Conservation (phyloP, 1,284 basidiomycete species). For the Tylopilus sp. region DNA sequence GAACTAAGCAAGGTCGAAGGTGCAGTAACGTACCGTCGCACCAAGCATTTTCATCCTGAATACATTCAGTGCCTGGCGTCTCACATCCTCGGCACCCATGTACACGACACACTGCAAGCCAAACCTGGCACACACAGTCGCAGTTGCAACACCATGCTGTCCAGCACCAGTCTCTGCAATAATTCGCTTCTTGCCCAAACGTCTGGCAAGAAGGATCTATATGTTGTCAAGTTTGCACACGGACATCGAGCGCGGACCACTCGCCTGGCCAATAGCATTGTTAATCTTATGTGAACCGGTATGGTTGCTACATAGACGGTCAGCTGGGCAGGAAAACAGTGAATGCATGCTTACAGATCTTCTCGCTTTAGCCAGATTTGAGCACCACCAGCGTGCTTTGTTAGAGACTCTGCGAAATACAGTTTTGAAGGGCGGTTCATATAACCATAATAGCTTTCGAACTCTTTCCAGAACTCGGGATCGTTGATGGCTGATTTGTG, state of each 20-base stretch:
- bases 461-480: slow-evolving; percentile 92
- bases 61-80: slow-evolving; percentile 93
- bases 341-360: slow-evolving; percentile 63
- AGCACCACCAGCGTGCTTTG: slow-evolving; percentile 54
- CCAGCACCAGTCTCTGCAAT: slow-evolving; percentile 99
- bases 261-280: slow-evolving; percentile 87
- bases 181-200: slow-evolving; percentile 94
- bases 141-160: slow-evolving; percentile 98
- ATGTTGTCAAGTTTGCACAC: neutral
- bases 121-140: slow-evolving; percentile 96
- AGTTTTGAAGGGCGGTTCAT: slow-evolving; percentile 37
- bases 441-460: slow-evolving; percentile 84
- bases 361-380: slow-evolving; percentile 99
- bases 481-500: slow-evolving; percentile 86
- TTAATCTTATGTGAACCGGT: slow-evolving; percentile 98
- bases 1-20: neutral
- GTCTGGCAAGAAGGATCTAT: slow-evolving; percentile 85
- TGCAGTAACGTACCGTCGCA: slow-evolving; percentile 57
- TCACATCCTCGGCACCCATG: slow-evolving; percentile 99
- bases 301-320: slow-evolving; percentile 63
- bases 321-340: neutral
- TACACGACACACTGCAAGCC: slow-evolving; percentile 95
- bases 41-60: slow-evolving; percentile 99
- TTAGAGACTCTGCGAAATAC: slow-evolving; percentile 55
- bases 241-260: slow-evolving; percentile 7